A percentile compares a stretch with the other conserved stretches of the same genome.
Evolutionary conservation across 2,329 filamentous ascomycete species (phyloP).

Genomic region (Clonostachys solani): DNA sequence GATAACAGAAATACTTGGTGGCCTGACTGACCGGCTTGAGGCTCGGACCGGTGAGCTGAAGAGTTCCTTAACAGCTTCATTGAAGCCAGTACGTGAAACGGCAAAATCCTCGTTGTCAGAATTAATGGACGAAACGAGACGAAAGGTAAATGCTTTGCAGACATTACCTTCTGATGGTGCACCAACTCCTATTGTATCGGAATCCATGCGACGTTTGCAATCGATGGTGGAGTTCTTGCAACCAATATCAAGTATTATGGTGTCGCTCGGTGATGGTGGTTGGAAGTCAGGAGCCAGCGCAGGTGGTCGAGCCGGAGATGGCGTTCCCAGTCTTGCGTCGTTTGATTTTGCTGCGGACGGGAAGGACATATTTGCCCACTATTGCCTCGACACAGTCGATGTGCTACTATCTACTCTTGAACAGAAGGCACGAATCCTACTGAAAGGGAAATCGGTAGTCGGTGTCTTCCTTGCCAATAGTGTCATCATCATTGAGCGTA

Average conservation of each 20-base stretch:
- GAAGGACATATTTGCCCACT: constrained; percentile 81
- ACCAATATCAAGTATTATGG: constrained; percentile 84
- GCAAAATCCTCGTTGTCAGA: constrained; percentile 82
- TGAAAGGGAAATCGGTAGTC: constrained; percentile 73
- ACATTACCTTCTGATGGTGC: constrained; percentile 74
- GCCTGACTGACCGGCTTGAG: constrained; percentile 75
- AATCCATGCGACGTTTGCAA: constrained; percentile 82
- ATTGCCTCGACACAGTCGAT: constrained; percentile 86
- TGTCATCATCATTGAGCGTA: constrained; percentile 77
- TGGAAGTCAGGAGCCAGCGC: constrained; percentile 61
- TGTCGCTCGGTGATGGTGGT: constrained; percentile 87
- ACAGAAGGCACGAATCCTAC: constrained; percentile 63
- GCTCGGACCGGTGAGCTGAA: constrained; percentile 83
- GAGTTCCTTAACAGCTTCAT: constrained; percentile 72
- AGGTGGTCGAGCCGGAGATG: constrained; percentile 54
- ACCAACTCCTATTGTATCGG: constrained; percentile 70
- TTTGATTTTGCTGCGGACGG: constrained; percentile 90
- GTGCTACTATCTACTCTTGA: constrained; percentile 72
- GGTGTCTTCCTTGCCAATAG: constrained; percentile 92
- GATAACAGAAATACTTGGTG: constrained; percentile 84
- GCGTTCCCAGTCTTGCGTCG: constrained; percentile 66
- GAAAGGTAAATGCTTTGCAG: constrained; percentile 61
- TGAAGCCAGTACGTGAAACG: constrained; percentile 88
- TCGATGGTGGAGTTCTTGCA: constrained; percentile 83
- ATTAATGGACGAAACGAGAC: constrained; percentile 77